Base-by-base conservation (phyloP, 1,139 yeast genomes). In the Zygotorulaspora mrakii region DNA sequence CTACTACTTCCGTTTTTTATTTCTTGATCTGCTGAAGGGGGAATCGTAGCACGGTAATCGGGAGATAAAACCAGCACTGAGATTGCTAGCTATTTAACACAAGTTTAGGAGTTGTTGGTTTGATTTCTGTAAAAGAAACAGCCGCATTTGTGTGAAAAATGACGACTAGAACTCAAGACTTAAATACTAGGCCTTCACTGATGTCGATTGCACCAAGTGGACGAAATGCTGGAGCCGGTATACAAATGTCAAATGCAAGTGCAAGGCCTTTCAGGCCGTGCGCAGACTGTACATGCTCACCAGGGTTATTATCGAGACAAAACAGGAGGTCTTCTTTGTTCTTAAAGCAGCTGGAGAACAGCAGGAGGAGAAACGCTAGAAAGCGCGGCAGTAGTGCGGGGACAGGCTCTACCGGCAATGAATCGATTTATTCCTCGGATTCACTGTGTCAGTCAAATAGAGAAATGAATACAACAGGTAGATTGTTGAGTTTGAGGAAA, bases 261-360 rank as follows among this genome's bases (percentile, higher is more conserved):
- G 18, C 41, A 5, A 40, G 42, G 17, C 43, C 57, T 6, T 53
- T 56, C 17, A 66, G 74, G 54, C 72, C 74, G 7, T 83, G 94
- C 61, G 71, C 76, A 37, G 79, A 83, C 64, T 83, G 94, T 65
- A 82, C 87, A 1, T 84, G 94, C 59, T 81, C 89, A 0, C 91
- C 91, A 6, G 94, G 94, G 5, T 66, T 82, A 37, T 63, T 83
- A 38, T 79, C 87, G 13, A 71, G 94, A 54, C 76, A 74, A 43
- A 76, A 72, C 53, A 69, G 79, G 55, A 67, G 82, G 45, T 68
- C 79, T 10, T 67, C 77, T 0, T 54, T 70, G 37, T 70, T 79
- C 43, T 37, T 58, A 35, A 55, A 50, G 40, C 54, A 51, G 40
- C 38, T 57, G 31, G 53, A 49, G 36, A 50, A 47, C 33, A 44